phyloP scores from a whole-genome alignment of 148 eudicot species.

The Rhododendron ferrugineum region DNA sequence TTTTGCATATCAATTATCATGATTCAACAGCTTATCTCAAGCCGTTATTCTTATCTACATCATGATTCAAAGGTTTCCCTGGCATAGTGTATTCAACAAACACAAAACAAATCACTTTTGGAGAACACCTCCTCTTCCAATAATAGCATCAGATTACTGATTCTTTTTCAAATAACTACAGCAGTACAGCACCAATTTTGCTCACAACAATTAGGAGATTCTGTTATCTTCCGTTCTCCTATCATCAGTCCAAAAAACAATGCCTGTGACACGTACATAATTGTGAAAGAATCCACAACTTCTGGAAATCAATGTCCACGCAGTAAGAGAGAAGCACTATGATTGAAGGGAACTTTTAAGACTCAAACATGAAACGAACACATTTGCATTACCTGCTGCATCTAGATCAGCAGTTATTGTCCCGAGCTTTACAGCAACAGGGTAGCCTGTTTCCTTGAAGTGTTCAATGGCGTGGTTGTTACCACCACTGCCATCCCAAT shows the following conservation, averaged over 20 bases:
- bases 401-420: constrained; percentile 88
- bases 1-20: no score
- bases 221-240: neutral
- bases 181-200: neutral
- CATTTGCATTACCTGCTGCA: constrained; percentile 67
- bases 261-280: neutral
- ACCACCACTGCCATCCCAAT: constrained; percentile 97
- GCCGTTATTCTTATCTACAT: neutral
- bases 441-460: constrained; percentile 59
- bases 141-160: neutral
- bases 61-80: neutral
- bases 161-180: neutral
- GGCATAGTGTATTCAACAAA: neutral
- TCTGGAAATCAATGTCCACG: neutral
- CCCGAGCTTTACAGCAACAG: constrained; percentile 97
- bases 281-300: neutral
- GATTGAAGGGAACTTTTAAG: neutral
- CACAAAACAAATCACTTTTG: no score
- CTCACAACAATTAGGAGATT: neutral
- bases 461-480: constrained; percentile 94
- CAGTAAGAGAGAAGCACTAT: neutral
- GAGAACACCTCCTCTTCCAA: neutral
- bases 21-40: no score
- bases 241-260: neutral
- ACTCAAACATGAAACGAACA: neutral